phyloP scores from a whole-genome alignment of 2,329 filamentous ascomycete genomes.

The Claviceps humidiphila region DNA sequence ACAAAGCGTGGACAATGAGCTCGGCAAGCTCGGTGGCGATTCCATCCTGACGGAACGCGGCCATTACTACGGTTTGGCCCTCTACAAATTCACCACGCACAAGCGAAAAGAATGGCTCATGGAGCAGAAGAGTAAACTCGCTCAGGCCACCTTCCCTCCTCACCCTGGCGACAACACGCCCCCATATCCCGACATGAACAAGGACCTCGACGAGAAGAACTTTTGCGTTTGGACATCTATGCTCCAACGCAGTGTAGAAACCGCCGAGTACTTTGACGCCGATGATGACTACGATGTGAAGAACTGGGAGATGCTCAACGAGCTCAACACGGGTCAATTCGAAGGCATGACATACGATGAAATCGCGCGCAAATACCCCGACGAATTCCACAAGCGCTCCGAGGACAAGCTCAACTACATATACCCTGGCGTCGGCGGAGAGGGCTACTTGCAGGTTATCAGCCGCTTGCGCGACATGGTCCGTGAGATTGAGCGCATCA shows the following conservation, averaged over 20 bases:
- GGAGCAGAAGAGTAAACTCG: constrained; percentile 65
- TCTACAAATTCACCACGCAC: constrained; percentile 72
- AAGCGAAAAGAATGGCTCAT: constrained; percentile 73
- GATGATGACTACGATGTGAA: constrained; percentile 96
- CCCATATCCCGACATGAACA: constrained; percentile 75
- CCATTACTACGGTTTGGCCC: constrained; percentile 60
- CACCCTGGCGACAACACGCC: constrained; percentile 83
- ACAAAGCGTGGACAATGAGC: constrained; percentile 75
- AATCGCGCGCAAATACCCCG: constrained; percentile 63
- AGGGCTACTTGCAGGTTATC: constrained; percentile 94
- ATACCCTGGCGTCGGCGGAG: constrained; percentile 88
- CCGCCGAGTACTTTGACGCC: constrained; percentile 72
- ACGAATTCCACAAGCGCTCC: constrained; percentile 70
- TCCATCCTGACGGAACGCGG: constrained; percentile 73
- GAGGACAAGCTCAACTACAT: constrained; percentile 89
- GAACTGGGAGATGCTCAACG: constrained; percentile 95
- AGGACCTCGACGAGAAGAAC: constrained; percentile 63
- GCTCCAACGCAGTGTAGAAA: constrained; percentile 80
- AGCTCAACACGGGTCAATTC: constrained; percentile 84
- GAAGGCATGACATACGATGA: constrained; percentile 92
- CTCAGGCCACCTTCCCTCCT: constrained; percentile 74
- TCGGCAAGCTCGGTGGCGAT: constrained; percentile 83
- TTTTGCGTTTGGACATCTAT: constrained; percentile 99
- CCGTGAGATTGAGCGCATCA: constrained; percentile 92
- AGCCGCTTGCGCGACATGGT: constrained; percentile 91